Evolutionary conservation across 768 basidiomycete species (phyloP), one percentile per base, ranked within the genome.

Genomic region (Scleroderma bovista): DNA sequence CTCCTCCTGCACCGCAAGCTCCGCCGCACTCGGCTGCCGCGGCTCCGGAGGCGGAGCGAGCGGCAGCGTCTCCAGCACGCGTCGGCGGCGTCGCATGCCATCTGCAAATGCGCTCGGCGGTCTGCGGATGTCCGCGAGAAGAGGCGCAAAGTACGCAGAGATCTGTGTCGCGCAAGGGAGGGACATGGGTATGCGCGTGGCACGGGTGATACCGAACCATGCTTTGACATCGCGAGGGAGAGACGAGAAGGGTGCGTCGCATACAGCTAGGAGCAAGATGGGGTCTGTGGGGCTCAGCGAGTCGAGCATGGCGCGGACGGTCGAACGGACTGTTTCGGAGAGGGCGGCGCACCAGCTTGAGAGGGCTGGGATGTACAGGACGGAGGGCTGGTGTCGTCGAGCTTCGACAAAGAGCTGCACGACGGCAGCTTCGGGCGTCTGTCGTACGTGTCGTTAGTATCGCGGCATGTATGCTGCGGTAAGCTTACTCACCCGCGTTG

Each of bases 381-480:
- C 86, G 0, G 93, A 93, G 0, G 96, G 96, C 58, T 95, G 93
- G 63, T 96, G 91, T 23, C 95, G 84, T 64, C 97, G 98, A 1
- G 95, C 96, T 66, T 99, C 96, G 19, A 94, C 78, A 61, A 99
- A 97, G 16, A 96, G 75, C 58, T 98, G 94, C 4, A 97, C 92
- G 47, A 97, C 83, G 2, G 90, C 86, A 1, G 96, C 90, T 69
- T 99, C 96, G 5, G 82, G 69, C 1, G 91, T 91, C 93, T 95
- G 48, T 6, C n/a, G 46, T 24, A 32, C 24, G 43, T 49, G 44
- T 32, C 57, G 50, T 52, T n/a, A 9, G n/a, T 34, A 42, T 16
- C 1, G 10, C 17, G 16, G 16, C 6, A 34, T 17, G 1, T 6
- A 41, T 17, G n/a, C 8, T 15, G 39, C 13, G 29, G 8, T 44